These are phyloP conservation scores for Pleoardoris graminearum DNA, from an alignment of 2,329 filamentous ascomycete genomes.

Conservation along the genomic window DNA sequence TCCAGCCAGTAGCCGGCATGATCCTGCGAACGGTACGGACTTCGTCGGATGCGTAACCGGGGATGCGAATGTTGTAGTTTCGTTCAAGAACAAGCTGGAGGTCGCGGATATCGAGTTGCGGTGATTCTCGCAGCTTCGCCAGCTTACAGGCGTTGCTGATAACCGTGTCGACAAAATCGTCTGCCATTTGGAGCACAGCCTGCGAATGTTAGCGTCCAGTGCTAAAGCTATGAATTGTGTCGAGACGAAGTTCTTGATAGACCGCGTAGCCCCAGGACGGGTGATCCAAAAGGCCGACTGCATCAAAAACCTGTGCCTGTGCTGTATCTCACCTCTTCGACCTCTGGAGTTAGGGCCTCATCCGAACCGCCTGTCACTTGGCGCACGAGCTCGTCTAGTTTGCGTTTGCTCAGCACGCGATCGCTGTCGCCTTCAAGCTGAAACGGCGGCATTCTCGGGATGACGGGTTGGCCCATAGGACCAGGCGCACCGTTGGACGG, in stretches of 20 bases:
- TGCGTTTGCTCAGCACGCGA: constrained; percentile 95
- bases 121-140: constrained; percentile 88
- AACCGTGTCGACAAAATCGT: constrained; percentile 93
- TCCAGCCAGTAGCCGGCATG: constrained; percentile 85
- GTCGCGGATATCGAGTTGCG: constrained; percentile 79
- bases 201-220: constrained; percentile 47
- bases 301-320: not conserved
- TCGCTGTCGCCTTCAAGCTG: constrained; percentile 91
- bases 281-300: not conserved
- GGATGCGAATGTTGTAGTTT: constrained; percentile 77
- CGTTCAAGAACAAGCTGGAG: constrained; percentile 61
- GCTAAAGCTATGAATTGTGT: too few species aligned
- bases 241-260: not conserved
- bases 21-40: constrained; percentile 92
- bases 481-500: constrained; percentile 74
- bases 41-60: constrained; percentile 92
- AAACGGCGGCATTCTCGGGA: constrained; percentile 79
- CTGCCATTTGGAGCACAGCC: constrained; percentile 86
- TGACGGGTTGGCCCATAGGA: constrained; percentile 83
- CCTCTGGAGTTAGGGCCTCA: constrained; percentile 83
- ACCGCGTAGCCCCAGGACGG: too few species aligned
- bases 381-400: constrained; percentile 90
- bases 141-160: constrained; percentile 85
- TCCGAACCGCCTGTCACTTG: constrained; percentile 87
- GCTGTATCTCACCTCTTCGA: constrained; percentile 80